Evolutionary conservation across 768 basidiomycete species (phyloP).

Genomic region (Tephrocybe sp.): DNA sequence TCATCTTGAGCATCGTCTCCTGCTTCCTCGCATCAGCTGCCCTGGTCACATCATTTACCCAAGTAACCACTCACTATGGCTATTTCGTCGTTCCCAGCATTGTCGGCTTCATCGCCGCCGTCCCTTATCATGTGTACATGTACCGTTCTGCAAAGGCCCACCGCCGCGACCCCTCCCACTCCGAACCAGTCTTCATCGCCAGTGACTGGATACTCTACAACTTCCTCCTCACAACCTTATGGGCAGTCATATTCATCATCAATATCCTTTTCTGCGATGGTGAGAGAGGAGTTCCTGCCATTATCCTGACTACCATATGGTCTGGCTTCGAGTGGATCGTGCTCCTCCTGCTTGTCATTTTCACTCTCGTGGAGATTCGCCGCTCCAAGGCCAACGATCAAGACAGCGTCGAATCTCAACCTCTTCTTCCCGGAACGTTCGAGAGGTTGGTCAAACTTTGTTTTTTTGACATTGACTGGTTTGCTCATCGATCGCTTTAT

Average conservation of each 20-base stretch:
- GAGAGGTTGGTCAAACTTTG: neutral
- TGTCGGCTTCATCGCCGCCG: slow-evolving; percentile 9
- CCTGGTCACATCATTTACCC: slow-evolving; percentile 2
- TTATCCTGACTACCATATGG: slow-evolving; percentile 8
- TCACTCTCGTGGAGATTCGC: neutral
- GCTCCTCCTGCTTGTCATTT: slow-evolving; percentile 3
- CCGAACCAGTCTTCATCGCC: slow-evolving; percentile 7
- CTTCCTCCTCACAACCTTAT: slow-evolving; percentile 11
- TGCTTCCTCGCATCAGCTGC: slow-evolving; percentile 8
- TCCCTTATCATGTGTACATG: slow-evolving; percentile 10
- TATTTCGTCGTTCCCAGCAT: slow-evolving; percentile 11
- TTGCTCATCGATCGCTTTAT: neutral
- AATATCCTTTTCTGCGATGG: slow-evolving; percentile 12
- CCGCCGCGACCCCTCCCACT: neutral
- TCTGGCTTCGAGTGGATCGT: slow-evolving; percentile 10
- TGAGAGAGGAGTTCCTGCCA: neutral
- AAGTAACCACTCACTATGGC: neutral
- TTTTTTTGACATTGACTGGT: neutral
- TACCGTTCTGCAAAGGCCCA: slow-evolving; percentile 6
- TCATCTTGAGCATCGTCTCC: slow-evolving; percentile 14
- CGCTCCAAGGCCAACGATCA: neutral
- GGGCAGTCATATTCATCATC: slow-evolving; percentile 8
- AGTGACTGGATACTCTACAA: slow-evolving; percentile 2
- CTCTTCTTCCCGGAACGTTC: neutral
- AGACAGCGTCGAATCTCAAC: neutral